Evolutionary conservation across 176 grass and related monocot genomes (phyloP).

Genomic region (Oryza longistaminata): DNA sequence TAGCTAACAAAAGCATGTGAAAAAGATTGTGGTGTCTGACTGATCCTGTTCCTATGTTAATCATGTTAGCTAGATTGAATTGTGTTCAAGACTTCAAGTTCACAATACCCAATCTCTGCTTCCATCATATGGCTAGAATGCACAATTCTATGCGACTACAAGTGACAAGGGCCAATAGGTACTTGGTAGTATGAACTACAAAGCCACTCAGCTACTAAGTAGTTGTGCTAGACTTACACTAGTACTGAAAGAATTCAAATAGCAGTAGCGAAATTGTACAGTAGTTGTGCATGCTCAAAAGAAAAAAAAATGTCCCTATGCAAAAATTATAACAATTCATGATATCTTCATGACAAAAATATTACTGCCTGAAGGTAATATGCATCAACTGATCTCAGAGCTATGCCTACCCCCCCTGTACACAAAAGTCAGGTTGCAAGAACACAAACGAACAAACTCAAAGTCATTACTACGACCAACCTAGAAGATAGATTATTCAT

Average conservation of each 20-base stretch:
- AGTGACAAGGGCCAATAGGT: slow-evolving; percentile 11
- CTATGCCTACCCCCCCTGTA: not conserved
- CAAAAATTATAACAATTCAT: slow-evolving; percentile 18
- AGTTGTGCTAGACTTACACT: slow-evolving; percentile 11
- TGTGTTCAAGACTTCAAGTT: not conserved
- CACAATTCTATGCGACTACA: not conserved
- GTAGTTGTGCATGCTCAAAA: not conserved
- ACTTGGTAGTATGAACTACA: not conserved
- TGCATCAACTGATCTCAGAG: not conserved
- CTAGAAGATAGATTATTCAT: not conserved
- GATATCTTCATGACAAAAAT: not conserved
- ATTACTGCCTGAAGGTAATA: slow-evolving; percentile 20
- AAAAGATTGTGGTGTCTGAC: slow-evolving; percentile 39
- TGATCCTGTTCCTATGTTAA: slow-evolving; percentile 4
- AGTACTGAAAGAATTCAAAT: not conserved
- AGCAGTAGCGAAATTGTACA: not conserved
- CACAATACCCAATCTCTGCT: slow-evolving; percentile 33
- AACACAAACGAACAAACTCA: not conserved
- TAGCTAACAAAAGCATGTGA: slow-evolving; percentile 38
- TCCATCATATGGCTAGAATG: slow-evolving; percentile 15
- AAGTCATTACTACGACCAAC: not conserved
- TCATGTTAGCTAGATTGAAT: slow-evolving; percentile 23
- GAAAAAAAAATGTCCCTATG: not conserved
- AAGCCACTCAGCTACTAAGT: slow-evolving; percentile 1
- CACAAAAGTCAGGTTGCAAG: not conserved